Conservation (phyloP, 176 grass and related monocot genomes). For the Zoysia pacifica region DNA sequence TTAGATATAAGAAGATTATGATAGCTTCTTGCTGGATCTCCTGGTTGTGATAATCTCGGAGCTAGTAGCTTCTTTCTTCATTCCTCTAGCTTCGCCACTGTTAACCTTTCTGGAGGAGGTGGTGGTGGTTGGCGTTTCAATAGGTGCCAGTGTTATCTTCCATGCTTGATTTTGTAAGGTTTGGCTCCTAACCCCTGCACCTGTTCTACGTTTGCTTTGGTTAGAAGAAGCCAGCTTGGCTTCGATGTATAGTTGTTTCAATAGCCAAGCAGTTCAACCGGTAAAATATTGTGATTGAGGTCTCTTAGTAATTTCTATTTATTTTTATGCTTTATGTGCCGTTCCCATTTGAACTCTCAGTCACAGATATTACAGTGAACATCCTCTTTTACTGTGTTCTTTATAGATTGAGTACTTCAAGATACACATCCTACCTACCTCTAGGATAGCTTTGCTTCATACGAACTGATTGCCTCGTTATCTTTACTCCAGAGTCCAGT, state of each 20-base stretch:
- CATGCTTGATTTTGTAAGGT: conserved; percentile 52
- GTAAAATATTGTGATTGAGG: conserved; percentile 5
- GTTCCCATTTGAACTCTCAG: conserved; percentile 4
- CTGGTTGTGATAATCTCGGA: neutral
- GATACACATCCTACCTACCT: neutral
- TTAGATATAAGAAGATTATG: no score
- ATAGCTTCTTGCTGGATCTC: neutral
- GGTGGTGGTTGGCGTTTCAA: conserved; percentile 40
- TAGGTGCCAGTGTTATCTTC: conserved; percentile 32
- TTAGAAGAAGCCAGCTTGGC: conserved; percentile 29
- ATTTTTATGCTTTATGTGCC: conserved; percentile 1
- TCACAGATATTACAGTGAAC: neutral
- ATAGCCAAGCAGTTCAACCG: neutral
- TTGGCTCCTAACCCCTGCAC: conserved; percentile 25
- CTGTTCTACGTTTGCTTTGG: conserved; percentile 6
- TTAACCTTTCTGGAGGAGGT: neutral
- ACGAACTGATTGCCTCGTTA: neutral
- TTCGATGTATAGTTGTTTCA: conserved; percentile 15
- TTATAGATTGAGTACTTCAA: conserved; percentile 9
- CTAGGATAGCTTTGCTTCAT: conserved; percentile 13
- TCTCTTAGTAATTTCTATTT: neutral
- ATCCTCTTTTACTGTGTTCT: conserved; percentile 32
- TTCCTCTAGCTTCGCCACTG: neutral
- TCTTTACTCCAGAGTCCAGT: neutral
- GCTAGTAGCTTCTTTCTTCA: neutral